Evolutionary conservation across 225 moss, liverwort and hornwort genomes (phyloP).

Genomic region (Marchantia paleacea): DNA sequence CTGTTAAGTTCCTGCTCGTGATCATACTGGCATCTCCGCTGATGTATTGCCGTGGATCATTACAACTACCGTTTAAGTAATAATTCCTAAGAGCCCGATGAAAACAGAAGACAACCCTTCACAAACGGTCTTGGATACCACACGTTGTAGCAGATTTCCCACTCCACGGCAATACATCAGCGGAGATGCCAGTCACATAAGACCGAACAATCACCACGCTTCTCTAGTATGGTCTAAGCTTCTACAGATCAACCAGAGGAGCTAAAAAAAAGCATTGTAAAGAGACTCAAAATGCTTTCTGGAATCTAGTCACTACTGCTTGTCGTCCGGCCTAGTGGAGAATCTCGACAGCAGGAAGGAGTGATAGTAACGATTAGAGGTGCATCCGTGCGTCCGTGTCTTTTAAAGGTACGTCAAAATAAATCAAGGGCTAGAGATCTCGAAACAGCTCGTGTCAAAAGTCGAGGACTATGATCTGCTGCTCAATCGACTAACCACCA

Average conservation of each 20-base stretch:
- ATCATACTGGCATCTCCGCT: too few species aligned
- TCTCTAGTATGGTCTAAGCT: background rate
- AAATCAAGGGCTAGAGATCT: background rate
- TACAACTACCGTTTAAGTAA: background rate
- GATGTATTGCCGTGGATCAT: background rate
- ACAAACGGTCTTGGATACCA: background rate
- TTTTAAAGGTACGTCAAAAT: too few species aligned
- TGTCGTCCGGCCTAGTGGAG: background rate
- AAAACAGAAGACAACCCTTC: background rate
- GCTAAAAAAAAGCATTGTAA: background rate
- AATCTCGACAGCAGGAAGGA: background rate
- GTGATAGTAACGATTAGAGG: background rate
- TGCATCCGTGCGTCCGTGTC: too few species aligned
- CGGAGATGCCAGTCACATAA: background rate
- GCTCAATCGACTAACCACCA: too few species aligned
- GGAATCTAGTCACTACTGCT: background rate
- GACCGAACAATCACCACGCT: background rate
- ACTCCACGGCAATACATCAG: background rate
- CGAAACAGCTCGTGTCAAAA: background rate
- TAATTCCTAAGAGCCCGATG: background rate
- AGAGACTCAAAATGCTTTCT: background rate
- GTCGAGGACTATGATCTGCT: background rate
- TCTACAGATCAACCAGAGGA: background rate
- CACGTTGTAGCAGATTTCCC: background rate
- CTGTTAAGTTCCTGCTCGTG: too few species aligned